phyloP scores from a whole-genome alignment of 352 stramenopile species.

The Globisporangium uncinulatum region DNA sequence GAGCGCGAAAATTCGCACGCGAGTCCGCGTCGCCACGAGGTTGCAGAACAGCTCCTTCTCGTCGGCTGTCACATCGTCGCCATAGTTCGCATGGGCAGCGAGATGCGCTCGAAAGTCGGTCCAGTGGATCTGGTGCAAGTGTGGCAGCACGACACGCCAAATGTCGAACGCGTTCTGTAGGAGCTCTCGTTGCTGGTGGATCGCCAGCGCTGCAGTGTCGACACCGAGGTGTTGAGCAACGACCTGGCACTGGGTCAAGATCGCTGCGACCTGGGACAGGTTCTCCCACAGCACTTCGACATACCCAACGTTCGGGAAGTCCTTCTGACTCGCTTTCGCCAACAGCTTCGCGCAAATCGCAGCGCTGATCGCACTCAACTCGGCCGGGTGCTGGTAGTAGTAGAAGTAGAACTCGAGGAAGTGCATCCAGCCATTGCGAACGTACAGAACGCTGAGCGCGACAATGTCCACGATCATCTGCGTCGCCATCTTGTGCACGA shows the following conservation, averaged over 20 bases:
- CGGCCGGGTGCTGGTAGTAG: constrained; percentile 29
- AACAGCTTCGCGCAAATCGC: constrained; percentile 40
- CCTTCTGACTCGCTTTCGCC: constrained; percentile 20
- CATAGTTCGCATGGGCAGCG: constrained; percentile 43
- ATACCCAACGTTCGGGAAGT: constrained; percentile 17
- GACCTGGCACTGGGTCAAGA: constrained; percentile 34
- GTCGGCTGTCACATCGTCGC: constrained; percentile 28
- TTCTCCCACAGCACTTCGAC: constrained; percentile 67
- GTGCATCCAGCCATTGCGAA: constrained; percentile 79
- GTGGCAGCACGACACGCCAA: constrained; percentile 51
- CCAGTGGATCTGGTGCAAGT: constrained; percentile 59
- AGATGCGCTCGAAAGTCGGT: constrained; percentile 40
- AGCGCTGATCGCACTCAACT: constrained; percentile 35
- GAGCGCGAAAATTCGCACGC: constrained; percentile 37
- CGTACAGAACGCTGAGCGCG: constrained; percentile 62
- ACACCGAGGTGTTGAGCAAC: constrained; percentile 21
- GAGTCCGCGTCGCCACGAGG: constrained; percentile 30
- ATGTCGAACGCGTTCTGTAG: constrained; percentile 50
- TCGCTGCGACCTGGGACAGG: constrained; percentile 61
- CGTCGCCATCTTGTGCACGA: constrained; percentile 46
- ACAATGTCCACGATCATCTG: constrained; percentile 63
- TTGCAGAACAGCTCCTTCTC: constrained; percentile 63
- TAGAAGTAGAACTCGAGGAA: constrained; percentile 78
- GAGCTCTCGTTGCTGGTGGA: constrained; percentile 30
- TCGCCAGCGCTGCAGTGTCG: constrained; percentile 26